A percentile compares a stretch with the other conserved stretches of the same genome.
Conservation (phyloP, 495 filamentous ascomycete genomes). For the Penicillium waksmanii region DNA sequence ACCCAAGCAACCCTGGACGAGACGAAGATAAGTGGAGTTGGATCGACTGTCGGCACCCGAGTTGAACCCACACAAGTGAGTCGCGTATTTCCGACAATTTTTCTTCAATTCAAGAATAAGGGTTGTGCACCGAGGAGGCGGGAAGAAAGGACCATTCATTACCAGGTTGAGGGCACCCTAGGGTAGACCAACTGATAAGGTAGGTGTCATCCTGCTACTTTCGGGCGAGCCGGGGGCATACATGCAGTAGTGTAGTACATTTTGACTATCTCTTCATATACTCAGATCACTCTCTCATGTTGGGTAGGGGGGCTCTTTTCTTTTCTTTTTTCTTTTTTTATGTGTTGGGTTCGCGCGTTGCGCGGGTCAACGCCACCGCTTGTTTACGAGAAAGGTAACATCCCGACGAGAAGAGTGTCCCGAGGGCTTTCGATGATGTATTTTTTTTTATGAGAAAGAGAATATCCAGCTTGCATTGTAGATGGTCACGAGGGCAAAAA, state of each 20-base stretch:
- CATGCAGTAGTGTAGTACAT: no score
- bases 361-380: background rate
- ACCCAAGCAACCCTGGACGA: constrained; percentile 1
- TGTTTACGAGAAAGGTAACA: background rate
- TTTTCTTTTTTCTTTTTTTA: constrained; percentile 11
- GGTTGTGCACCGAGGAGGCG: background rate
- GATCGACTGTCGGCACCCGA: constrained; percentile 11
- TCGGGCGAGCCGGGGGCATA: no score
- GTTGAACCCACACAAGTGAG: constrained; percentile 7
- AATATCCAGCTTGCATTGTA: no score
- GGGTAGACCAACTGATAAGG: no score
- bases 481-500: background rate
- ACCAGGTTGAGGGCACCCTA: no score
- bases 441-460: no score
- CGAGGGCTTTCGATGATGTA: no score
- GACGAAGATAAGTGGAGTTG: constrained; percentile 8
- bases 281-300: background rate
- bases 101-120: background rate
- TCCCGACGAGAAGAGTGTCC: no score
- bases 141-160: no score
- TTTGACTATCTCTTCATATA: no score
- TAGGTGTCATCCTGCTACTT: no score
- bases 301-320: background rate
- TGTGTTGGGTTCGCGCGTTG: background rate
- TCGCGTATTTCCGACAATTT: constrained; percentile 2